Evolutionary conservation across 2,329 filamentous ascomycete genomes (phyloP).

Genomic region (Claviceps capensis): DNA sequence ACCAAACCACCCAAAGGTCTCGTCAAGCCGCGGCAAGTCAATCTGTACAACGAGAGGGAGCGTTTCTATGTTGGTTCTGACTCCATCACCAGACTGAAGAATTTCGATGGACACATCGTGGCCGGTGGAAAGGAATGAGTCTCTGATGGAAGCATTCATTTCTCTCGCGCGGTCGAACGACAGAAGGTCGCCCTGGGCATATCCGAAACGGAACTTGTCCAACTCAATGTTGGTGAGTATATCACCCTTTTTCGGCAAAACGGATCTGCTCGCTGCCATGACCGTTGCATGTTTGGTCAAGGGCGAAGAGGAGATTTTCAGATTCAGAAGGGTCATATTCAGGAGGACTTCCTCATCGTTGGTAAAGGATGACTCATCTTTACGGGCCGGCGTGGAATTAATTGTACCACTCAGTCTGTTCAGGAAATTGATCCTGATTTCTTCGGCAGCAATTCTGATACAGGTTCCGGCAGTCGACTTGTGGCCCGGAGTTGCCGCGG

Average conservation of each 20-base stretch:
- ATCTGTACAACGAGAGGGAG: slow-evolving; percentile 63
- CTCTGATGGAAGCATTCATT: slow-evolving; percentile 45
- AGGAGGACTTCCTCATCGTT: slow-evolving; percentile 38
- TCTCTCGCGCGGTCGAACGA: slow-evolving; percentile 46
- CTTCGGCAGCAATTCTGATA: slow-evolving; percentile 31
- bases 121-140: slow-evolving; percentile 42
- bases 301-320: slow-evolving; percentile 17
- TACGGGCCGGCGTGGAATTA: slow-evolving; percentile 32
- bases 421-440: slow-evolving; percentile 41
- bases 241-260: slow-evolving; percentile 9
- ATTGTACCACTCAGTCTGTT: slow-evolving; percentile 39
- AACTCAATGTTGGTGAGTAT: slow-evolving; percentile 29
- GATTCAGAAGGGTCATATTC: slow-evolving; percentile 32
- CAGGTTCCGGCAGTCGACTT: slow-evolving; percentile 16
- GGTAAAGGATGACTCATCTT: slow-evolving; percentile 26
- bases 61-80: slow-evolving; percentile 53
- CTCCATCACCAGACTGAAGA: slow-evolving; percentile 28
- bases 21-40: slow-evolving; percentile 70
- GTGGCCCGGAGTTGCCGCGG: slow-evolving; percentile 5
- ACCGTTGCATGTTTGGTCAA: not conserved
- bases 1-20: slow-evolving; percentile 78
- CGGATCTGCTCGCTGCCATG: slow-evolving; percentile 3
- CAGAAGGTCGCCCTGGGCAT: slow-evolving; percentile 47
- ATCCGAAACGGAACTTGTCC: slow-evolving; percentile 48
- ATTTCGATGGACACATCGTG: slow-evolving; percentile 44